Percentiles rank a stretch among this genome's conserved stretches.
phyloP scores from a whole-genome alignment of 768 basidiomycete genomes.

The Mrakia gelida region DNA sequence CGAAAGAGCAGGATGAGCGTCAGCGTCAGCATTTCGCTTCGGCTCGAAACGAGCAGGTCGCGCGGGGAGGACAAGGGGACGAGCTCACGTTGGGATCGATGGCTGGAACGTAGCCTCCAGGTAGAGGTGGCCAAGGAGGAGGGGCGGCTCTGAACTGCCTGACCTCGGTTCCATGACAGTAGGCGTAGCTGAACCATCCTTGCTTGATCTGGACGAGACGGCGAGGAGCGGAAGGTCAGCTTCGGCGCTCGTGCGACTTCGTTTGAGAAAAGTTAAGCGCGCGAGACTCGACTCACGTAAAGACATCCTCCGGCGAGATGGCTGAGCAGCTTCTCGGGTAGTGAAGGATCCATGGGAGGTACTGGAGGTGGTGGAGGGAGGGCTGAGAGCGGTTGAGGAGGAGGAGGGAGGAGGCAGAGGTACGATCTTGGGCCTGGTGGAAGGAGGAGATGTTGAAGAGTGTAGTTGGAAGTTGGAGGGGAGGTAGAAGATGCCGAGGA shows the following conservation, averaged over 20 bases:
- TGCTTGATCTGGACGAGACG: constrained; percentile 51
- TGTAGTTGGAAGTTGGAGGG: constrained; percentile 2
- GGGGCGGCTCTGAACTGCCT: constrained; percentile 87
- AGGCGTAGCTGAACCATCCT: constrained; percentile 93
- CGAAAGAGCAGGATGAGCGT: constrained; percentile 38
- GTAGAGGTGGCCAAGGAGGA: constrained; percentile 59
- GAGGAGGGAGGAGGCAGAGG: constrained; percentile 25
- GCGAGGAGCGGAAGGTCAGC: not conserved
- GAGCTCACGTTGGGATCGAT: constrained; percentile 74
- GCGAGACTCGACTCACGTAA: constrained; percentile 64
- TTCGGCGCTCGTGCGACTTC: constrained; percentile 45
- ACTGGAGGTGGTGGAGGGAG: not conserved
- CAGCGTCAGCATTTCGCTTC: not conserved
- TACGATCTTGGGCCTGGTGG: constrained; percentile 14
- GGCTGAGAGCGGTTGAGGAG: constrained; percentile 2
- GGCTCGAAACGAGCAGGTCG: not conserved
- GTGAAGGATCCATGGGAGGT: constrained; percentile 17
- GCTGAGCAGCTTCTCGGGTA: constrained; percentile 60
- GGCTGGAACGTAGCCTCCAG: constrained; percentile 65
- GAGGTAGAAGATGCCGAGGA: not conserved
- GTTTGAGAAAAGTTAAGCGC: not conserved
- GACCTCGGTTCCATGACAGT: constrained; percentile 83
- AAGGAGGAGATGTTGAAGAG: constrained; percentile 15
- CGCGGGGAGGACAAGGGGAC: not conserved
- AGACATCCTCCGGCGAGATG: constrained; percentile 75